Percentiles rank a stretch among this genome's conserved stretches.
phyloP scores from a whole-genome alignment of 257 asterid species.

The Nicotiana attenuata region DNA sequence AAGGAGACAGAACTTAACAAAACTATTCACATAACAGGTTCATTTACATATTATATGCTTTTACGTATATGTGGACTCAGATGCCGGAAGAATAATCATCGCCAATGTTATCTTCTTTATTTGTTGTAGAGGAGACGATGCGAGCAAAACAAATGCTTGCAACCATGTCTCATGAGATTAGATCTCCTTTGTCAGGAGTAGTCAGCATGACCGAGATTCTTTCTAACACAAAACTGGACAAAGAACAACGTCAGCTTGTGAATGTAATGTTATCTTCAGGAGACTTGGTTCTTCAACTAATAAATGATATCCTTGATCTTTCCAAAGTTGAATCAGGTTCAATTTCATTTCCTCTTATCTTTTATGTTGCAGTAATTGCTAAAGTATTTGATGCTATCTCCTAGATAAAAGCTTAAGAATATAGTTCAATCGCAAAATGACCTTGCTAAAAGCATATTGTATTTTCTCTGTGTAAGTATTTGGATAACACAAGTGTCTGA shows the following conservation, averaged over 20 bases:
- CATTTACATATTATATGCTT: not conserved
- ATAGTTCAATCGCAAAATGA: not conserved
- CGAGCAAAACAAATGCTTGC: constrained; percentile 95
- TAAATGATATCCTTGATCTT: constrained; percentile 88
- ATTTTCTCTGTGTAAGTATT: not conserved
- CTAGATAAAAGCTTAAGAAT: not conserved
- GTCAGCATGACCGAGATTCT: constrained; percentile 93
- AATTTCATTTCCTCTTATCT: not conserved
- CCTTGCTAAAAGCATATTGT: not conserved
- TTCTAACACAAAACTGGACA: constrained; percentile 67
- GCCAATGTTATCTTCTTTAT: not conserved
- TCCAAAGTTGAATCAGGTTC: constrained; percentile 71
- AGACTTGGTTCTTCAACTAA: constrained; percentile 62
- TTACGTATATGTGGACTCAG: not conserved
- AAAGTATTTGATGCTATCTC: not conserved
- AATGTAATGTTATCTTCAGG: constrained; percentile 52
- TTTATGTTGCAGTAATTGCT: not conserved
- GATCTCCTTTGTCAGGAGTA: constrained; percentile 90
- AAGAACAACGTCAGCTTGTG: constrained; percentile 59
- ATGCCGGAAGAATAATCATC: not conserved
- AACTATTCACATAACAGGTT: constrained; percentile 86
- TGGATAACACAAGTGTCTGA: not conserved
- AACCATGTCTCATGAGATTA: constrained; percentile 93
- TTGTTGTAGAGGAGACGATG: constrained; percentile 79
- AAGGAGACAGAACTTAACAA: constrained; percentile 91